Evolutionary conservation across 2,329 filamentous ascomycete species (phyloP).

Genomic region (Xylariaceae sp.): DNA sequence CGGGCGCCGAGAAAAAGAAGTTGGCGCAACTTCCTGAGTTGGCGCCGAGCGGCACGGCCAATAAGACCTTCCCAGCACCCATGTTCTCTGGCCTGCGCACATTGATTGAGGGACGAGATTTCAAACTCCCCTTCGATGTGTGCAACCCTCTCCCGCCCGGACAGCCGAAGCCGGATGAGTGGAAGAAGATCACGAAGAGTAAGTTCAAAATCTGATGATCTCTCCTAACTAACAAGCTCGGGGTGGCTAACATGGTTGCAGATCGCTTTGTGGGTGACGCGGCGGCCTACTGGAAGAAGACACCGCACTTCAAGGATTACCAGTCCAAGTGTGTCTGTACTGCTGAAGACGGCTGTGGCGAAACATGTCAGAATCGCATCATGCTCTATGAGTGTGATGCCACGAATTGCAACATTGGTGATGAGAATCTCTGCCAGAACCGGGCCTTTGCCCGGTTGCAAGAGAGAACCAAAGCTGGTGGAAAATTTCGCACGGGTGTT

Average conservation of each 20-base stretch:
- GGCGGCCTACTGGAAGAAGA: constrained; percentile 73
- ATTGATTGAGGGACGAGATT: constrained; percentile 69
- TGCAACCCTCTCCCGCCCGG: constrained; percentile 82
- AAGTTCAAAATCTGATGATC: constrained; percentile 34
- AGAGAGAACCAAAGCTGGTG: constrained; percentile 68
- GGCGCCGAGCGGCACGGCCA: constrained; percentile 43
- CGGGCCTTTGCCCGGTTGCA: constrained; percentile 79
- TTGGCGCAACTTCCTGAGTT: constrained; percentile 45
- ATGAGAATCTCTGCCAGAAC: constrained; percentile 67
- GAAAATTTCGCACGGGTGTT: constrained; percentile 86
- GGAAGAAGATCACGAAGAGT: constrained; percentile 90
- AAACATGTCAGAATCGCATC: constrained; percentile 87
- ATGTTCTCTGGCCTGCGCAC: constrained; percentile 71
- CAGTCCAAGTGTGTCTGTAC: constrained; percentile 74
- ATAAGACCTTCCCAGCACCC: constrained; percentile 63
- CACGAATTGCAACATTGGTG: constrained; percentile 76
- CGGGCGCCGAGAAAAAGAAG: constrained; percentile 46
- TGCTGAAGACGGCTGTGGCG: constrained; percentile 73
- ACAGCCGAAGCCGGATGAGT: constrained; percentile 88
- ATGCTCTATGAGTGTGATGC: constrained; percentile 98
- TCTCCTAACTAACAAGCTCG: not conserved
- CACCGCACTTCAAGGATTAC: constrained; percentile 66
- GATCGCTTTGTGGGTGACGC: constrained; percentile 89
- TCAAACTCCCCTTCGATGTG: constrained; percentile 83
- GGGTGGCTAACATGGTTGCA: constrained; percentile 39